Base-by-base conservation (phyloP, 441 rosid genomes). In the Hura crepitans region DNA sequence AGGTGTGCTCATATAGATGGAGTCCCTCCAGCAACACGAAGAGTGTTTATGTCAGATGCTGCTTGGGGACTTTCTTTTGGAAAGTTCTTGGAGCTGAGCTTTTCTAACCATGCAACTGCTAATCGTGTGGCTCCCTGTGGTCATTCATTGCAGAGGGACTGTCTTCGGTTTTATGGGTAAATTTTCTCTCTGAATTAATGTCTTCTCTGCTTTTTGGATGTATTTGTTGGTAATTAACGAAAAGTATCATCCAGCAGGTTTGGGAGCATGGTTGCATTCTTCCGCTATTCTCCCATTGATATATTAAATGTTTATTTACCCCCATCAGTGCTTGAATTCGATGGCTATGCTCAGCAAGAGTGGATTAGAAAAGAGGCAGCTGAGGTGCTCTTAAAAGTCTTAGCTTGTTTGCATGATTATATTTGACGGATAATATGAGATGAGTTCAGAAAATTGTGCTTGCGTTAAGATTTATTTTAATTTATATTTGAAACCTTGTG, bases 11-110 rank as follows among this genome's bases (percentile, higher is more conserved):
- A 77, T 47, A 84, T 76, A 13, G 86, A 89, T 83, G 97, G 97
- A 37, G 91, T 92, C 68, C 98, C 98, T 43, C 98, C 97, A 25
- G 93, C 96, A 71, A 90, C 98, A 65, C 96, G 79, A 43, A 84
- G 97, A 81, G 91, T 94, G 53, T 87, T 94, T 46, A 94, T 94
- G 98, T 94, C 97, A 43, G 87, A 89, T 83, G 97, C 97, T 71
- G 98, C 97, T 3, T 92, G 99, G 99, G 99, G 99, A 61, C 89
- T 94, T 68, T 94, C 98, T 47, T 92, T 94, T 79, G 98, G 98
- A 59, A 94, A 94, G 81, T 94, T 94, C 78, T 79, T 94, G 75
- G 98, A 94, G 71, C 89, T 94, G 77, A 94, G 98, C 81, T 92
- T 94, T 82, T 91, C 98, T 10, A 94, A 94, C 74, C 90, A 94